A percentile compares a stretch with the other conserved stretches of the same genome.
These are phyloP conservation scores for Scytalidium sp. DNA, from an alignment of 2,329 filamentous ascomycete species.

Conservation along the genomic window DNA sequence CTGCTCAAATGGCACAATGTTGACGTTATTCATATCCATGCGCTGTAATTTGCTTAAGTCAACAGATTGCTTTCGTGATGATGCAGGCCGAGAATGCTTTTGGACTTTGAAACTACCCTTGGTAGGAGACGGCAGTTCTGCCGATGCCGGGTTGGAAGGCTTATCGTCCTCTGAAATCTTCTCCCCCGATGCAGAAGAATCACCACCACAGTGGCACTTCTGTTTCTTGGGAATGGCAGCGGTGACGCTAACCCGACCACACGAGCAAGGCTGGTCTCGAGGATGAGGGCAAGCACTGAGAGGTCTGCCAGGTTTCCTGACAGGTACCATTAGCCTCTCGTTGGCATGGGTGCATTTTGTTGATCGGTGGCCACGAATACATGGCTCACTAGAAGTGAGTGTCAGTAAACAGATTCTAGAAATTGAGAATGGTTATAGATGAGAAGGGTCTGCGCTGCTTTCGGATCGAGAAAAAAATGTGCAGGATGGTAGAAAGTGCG, in stretches of 20 bases:
- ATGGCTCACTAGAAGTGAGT: slow-evolving; percentile 55
- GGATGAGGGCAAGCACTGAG: slow-evolving; percentile 68
- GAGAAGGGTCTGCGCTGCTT: slow-evolving; percentile 9
- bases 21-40: slow-evolving; percentile 52
- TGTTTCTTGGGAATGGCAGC: slow-evolving; percentile 59
- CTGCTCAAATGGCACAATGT: slow-evolving; percentile 38
- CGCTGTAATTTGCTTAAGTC: slow-evolving; percentile 46
- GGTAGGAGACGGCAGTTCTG: slow-evolving; percentile 38
- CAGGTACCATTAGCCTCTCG: slow-evolving; percentile 66
- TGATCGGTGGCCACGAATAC: slow-evolving; percentile 72
- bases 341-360: slow-evolving; percentile 69
- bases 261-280: slow-evolving; percentile 46
- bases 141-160: slow-evolving; percentile 19
- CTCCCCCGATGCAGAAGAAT: slow-evolving; percentile 16
- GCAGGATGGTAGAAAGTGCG: not conserved
- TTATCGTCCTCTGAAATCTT: slow-evolving; percentile 9
- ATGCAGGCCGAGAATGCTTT: slow-evolving; percentile 15
- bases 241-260: slow-evolving; percentile 61
- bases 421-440: not conserved
- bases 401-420: slow-evolving; percentile 12
- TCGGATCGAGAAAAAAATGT: not conserved
- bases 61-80: slow-evolving; percentile 43
- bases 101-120: slow-evolving; percentile 25
- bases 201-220: slow-evolving; percentile 49
- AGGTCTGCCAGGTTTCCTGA: slow-evolving; percentile 69